Evolutionary conservation across 2,329 filamentous ascomycete species (phyloP).

Genomic region (Aspergillus flavus): DNA sequence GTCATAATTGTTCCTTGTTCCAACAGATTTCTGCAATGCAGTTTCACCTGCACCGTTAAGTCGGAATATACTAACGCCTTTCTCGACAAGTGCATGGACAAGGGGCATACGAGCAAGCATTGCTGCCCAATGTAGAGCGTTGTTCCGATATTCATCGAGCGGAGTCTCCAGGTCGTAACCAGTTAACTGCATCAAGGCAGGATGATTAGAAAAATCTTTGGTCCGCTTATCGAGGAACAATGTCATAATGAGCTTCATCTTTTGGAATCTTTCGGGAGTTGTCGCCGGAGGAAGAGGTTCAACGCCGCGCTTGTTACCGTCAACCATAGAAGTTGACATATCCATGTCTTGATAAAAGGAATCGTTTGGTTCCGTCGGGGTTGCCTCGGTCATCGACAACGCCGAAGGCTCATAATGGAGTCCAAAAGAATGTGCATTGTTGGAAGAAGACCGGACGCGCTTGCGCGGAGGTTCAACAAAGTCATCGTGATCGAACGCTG

Average conservation of each 20-base stretch:
- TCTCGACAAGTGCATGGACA: constrained; percentile 76
- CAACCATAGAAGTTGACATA: constrained; percentile 29
- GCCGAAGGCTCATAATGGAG: constrained; percentile 34
- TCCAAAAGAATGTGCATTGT: constrained; percentile 46
- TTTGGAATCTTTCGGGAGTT: constrained; percentile 71
- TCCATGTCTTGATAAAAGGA: constrained; percentile 50
- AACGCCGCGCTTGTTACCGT: constrained; percentile 38
- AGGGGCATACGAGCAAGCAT: constrained; percentile 85
- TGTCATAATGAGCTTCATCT: constrained; percentile 78
- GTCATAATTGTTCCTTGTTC: constrained; percentile 93
- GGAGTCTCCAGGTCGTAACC: constrained; percentile 87
- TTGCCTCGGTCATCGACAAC: constrained; percentile 43
- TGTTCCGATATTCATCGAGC: constrained; percentile 82
- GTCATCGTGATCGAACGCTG: constrained; percentile 58
- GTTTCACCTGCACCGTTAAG: constrained; percentile 91
- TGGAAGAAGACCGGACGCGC: constrained; percentile 63
- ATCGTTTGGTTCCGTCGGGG: constrained; percentile 50
- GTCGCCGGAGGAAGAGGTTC: constrained; percentile 54
- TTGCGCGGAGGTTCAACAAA: constrained; percentile 79
- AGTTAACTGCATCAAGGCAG: constrained; percentile 74
- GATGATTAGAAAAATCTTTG: constrained; percentile 72
- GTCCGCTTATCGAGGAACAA: constrained; percentile 76
- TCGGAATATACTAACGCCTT: constrained; percentile 83
- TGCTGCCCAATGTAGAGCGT: constrained; percentile 93
- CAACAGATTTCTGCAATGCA: constrained; percentile 86